Conservation (phyloP, 176 grass and related monocot genomes). For the Oryza glaberrima region DNA sequence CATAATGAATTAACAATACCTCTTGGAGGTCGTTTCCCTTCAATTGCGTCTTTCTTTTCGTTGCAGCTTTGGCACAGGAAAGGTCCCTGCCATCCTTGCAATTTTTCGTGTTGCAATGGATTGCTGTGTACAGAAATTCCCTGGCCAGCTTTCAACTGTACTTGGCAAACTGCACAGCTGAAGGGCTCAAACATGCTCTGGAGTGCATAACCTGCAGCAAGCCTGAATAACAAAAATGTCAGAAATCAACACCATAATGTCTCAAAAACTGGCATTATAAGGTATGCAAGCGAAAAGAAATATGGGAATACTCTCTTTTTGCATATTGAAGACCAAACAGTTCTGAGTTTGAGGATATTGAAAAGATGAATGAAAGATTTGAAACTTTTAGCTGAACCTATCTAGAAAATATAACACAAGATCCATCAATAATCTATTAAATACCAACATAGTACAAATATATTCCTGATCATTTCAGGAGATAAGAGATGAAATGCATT, state of each 20-base stretch:
- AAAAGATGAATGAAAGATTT: conserved; percentile 10
- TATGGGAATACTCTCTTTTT: background rate
- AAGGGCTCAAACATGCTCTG: conserved; percentile 77
- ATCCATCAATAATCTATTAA: background rate
- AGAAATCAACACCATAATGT: background rate
- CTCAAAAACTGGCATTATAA: background rate
- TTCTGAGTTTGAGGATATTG: background rate
- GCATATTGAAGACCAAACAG: background rate
- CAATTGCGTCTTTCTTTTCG: conserved; percentile 91
- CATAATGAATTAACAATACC: conserved; percentile 42
- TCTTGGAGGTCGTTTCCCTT: conserved; percentile 64
- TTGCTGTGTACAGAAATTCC: conserved; percentile 73
- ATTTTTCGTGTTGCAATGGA: conserved; percentile 62
- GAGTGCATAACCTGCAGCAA: conserved; percentile 72
- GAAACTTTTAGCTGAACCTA: conserved; percentile 15
- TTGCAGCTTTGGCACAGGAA: conserved; percentile 86
- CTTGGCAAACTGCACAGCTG: conserved; percentile 80
- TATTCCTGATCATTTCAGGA: too few species aligned
- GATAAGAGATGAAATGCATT: background rate
- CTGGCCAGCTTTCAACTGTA: conserved; percentile 60
- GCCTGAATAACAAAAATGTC: conserved; percentile 46
- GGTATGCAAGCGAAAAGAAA: background rate
- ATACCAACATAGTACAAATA: too few species aligned
- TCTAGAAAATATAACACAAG: conserved; percentile 6
- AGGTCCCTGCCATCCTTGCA: conserved; percentile 81